phyloP scores from a whole-genome alignment of 257 asterid genomes.

The Plectranthus barbatus region DNA sequence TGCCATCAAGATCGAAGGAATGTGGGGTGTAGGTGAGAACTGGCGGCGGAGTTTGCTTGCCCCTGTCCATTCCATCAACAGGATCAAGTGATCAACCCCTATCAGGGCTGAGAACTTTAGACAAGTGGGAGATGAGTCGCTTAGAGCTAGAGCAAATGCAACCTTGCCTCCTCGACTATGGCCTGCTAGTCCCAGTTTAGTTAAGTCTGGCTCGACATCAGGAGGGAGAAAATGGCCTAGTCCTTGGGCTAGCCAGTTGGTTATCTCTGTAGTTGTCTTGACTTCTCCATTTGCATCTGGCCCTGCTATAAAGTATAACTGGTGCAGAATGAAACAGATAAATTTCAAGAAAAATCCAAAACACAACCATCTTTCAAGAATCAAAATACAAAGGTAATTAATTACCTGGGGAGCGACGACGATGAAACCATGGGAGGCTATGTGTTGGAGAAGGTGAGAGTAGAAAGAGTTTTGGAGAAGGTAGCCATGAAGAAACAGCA shows the following conservation, averaged over 20 bases:
- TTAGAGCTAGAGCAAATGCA: constrained; percentile 54
- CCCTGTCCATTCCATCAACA: constrained; percentile 65
- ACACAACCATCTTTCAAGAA: too few species aligned
- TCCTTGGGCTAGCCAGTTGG: constrained; percentile 56
- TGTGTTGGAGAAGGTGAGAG: constrained; percentile 68
- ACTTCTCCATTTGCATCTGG: constrained; percentile 61
- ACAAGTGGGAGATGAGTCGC: constrained; percentile 14
- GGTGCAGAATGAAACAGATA: constrained; percentile 11
- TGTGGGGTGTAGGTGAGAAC: constrained; percentile 58
- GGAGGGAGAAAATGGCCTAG: constrained; percentile 47
- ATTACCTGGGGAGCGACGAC: constrained; percentile 83
- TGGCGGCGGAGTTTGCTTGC: constrained; percentile 68
- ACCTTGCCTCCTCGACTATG: constrained; percentile 93
- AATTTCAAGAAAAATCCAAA: background rate
- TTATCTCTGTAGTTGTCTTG: constrained; percentile 43
- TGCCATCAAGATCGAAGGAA: constrained; percentile 51
- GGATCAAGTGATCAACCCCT: constrained; percentile 88
- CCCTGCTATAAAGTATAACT: constrained; percentile 65
- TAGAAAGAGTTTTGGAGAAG: constrained; percentile 77
- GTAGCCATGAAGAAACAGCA: constrained; percentile 74
- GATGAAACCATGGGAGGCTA: constrained; percentile 81
- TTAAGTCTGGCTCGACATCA: constrained; percentile 43
- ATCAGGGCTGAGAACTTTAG: constrained; percentile 60
- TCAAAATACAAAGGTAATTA: background rate
- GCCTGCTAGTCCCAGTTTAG: constrained; percentile 57